phyloP scores from a whole-genome alignment of 345 rosid genomes.

The Arabidopsis thaliana region TAIR10.1 NC_003076.8:17203001-17203500 shows the following conservation, averaged over 20 bases:
- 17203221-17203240: not conserved
- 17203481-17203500: not conserved
- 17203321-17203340: not conserved
- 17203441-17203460: conserved; percentile 1
- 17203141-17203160: no score
- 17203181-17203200: not conserved
- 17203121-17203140: no score
- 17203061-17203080: no score
- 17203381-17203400: not conserved
- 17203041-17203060: no score
- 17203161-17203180: no score
- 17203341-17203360: not conserved
- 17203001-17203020: no score
- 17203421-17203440: not conserved
- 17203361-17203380: not conserved
- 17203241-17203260: not conserved
- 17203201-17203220: not conserved
- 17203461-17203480: not conserved
- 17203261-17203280: not conserved
- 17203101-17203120: no score
- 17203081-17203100: no score
- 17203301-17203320: not conserved
- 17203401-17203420: not conserved
- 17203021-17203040: no score
- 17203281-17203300: not conserved